Base-by-base conservation (phyloP, 2,329 filamentous ascomycete species). In the Microascus cirrosus region DNA sequence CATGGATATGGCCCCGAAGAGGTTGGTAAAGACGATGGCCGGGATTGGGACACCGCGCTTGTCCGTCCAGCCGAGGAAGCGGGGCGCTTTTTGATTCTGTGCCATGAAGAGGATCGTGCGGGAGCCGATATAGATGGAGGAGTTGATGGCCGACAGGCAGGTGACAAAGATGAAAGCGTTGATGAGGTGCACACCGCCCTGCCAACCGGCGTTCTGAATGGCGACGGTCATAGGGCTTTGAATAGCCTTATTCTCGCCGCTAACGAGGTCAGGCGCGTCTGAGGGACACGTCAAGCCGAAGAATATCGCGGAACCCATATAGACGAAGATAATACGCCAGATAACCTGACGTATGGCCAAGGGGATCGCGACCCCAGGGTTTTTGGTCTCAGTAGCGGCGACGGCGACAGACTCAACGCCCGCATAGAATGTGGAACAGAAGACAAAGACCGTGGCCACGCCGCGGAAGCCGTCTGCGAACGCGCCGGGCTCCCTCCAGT, bases 81-180 rank as follows among this genome's bases (percentile, higher is more conserved):
- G 73, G 0, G 89, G 89, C 0, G 88, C 89, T 68, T 88, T 89
- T 53, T 81, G 77, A 52, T 84, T 83, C 64, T 89, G 84, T 0
- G 86, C 86, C 83, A 92, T 88, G 72, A 84, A 90, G 0, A 91
- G 72, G 1, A 93, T 71, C 0, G 87, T 91, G 24, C 89, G 81
- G 2, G 85, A 88, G 52, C 83, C 84, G 62, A 92, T 89, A 68
- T 91, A 92, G 61, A 92, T 86, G 10, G 85, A 87, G 56, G 82
- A 84, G 70, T 92, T 92, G 63, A 86, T 81, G 20, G 87, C 86
- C 0, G 80, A 85, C 42, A 90, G 74, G 58, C 87, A 87, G 13
- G 87, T 89, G 10, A 89, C 74, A 55, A 92, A 78, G 64, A 90
- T 89, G 65, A 90, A 86, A 45, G 84, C 86, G 62, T 92, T 92